A percentile compares a stretch with the other conserved stretches of the same genome.
phyloP scores from a whole-genome alignment of 2,329 filamentous ascomycete genomes.

The Diaporthe vexans region DNA sequence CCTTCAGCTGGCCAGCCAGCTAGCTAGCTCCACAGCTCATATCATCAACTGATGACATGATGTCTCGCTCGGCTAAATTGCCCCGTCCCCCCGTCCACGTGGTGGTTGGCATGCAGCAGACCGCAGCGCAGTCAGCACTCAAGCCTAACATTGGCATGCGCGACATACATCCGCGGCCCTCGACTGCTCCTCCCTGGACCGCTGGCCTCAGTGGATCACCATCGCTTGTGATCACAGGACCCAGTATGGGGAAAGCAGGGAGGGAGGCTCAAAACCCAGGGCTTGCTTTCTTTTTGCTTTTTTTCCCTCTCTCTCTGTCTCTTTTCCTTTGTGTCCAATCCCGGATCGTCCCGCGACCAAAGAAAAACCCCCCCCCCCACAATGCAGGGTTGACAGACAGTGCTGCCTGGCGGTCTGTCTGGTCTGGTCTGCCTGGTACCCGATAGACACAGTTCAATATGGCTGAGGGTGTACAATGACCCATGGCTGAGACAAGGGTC shows the following conservation, averaged over 20 bases:
- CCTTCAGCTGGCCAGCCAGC: not conserved
- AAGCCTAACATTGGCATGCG: conserved; percentile 26
- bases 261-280: conserved; percentile 12
- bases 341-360: conserved; percentile 6
- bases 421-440: conserved; percentile 17
- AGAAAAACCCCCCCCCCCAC: not conserved
- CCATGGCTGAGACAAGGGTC: conserved; percentile 33
- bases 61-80: conserved; percentile 35
- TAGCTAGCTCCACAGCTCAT: conserved; percentile 6
- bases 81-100: conserved; percentile 26
- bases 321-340: not conserved
- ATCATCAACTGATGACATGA: conserved; percentile 23
- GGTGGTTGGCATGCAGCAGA: conserved; percentile 30
- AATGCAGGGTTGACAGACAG: conserved; percentile 25
- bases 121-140: conserved; percentile 28
- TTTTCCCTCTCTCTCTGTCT: not conserved
- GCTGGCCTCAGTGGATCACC: conserved; percentile 22
- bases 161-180: conserved; percentile 29
- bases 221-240: conserved; percentile 28
- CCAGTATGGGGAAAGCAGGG: conserved; percentile 12
- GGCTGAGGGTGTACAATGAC: conserved; percentile 32
- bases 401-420: conserved; percentile 2
- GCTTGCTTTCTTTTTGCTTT: conserved; percentile 1
- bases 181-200: conserved; percentile 18
- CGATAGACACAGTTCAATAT: conserved; percentile 28